Conservation (phyloP, 1,284 basidiomycete genomes). For the Spongispora temasekensis region DNA sequence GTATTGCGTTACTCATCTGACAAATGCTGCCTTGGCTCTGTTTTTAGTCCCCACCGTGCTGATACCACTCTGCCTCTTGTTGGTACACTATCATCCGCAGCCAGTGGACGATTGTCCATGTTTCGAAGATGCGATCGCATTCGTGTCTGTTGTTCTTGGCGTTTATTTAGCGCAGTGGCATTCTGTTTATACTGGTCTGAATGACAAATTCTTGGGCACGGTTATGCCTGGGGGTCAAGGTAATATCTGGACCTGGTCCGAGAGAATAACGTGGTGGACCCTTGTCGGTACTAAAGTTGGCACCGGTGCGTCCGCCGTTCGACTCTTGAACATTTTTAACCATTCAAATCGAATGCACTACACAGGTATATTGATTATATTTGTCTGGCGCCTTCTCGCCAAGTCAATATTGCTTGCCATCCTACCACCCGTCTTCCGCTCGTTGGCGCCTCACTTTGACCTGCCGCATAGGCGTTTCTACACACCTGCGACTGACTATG, state of each 20-base stretch:
- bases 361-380: conserved; percentile 65
- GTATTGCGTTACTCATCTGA: neutral
- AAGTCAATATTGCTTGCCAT: conserved; percentile 74
- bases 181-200: conserved; percentile 40
- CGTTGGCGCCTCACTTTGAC: conserved; percentile 59
- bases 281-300: conserved; percentile 63
- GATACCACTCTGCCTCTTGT: conserved; percentile 65
- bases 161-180: conserved; percentile 72
- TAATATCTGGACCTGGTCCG: conserved; percentile 45
- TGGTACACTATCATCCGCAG: conserved; percentile 89
- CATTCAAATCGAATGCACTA: neutral
- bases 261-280: conserved; percentile 55
- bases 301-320: conserved; percentile 43
- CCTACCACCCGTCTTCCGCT: conserved; percentile 82
- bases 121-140: conserved; percentile 97
- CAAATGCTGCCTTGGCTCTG: neutral
- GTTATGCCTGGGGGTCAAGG: conserved; percentile 62
- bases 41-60: conserved; percentile 65
- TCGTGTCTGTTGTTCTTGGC: conserved; percentile 84
- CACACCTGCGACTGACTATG: conserved; percentile 86
- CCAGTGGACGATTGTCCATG: conserved; percentile 97
- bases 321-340: neutral
- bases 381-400: conserved; percentile 83
- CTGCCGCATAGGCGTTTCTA: conserved; percentile 84
- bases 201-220: conserved; percentile 34